Conservation (phyloP, 2,329 filamentous ascomycete genomes). For the Paracamarosporium sp. region DNA sequence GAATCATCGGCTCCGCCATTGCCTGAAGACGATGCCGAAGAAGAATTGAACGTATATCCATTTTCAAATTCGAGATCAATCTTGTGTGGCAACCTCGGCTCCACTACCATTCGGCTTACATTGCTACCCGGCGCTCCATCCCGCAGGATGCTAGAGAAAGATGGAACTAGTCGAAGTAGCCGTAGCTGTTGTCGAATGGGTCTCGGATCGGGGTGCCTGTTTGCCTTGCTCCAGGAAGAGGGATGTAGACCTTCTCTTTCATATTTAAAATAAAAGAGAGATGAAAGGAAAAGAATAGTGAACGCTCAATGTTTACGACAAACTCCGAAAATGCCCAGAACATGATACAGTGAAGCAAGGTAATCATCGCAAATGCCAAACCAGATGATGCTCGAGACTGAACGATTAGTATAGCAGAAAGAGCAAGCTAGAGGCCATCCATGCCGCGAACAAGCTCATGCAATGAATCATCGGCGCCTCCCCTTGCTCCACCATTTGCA, state of each 20-base stretch:
- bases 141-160: neutral
- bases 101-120: too few relatives aligned
- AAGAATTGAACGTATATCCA: neutral
- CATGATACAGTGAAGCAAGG: neutral
- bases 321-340: neutral
- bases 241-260: neutral
- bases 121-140: neutral
- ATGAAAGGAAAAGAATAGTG: neutral
- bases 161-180: neutral
- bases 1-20: too few relatives aligned
- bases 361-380: neutral
- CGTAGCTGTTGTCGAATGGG: neutral
- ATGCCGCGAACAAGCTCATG: slow-evolving; percentile 32
- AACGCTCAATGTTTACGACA: neutral
- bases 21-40: too few relatives aligned
- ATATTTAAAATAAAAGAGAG: neutral
- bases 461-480: slow-evolving; percentile 24
- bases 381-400: neutral
- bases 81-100: neutral
- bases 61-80: neutral
- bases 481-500: slow-evolving; percentile 17
- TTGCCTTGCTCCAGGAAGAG: neutral
- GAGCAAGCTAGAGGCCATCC: slow-evolving; percentile 1
- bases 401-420: too few relatives aligned
- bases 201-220: too few relatives aligned